Evolutionary conservation across 805 yeast species (phyloP), one percentile per base, ranked within the genome.

Genomic region (Dipodascus geniculatus): DNA sequence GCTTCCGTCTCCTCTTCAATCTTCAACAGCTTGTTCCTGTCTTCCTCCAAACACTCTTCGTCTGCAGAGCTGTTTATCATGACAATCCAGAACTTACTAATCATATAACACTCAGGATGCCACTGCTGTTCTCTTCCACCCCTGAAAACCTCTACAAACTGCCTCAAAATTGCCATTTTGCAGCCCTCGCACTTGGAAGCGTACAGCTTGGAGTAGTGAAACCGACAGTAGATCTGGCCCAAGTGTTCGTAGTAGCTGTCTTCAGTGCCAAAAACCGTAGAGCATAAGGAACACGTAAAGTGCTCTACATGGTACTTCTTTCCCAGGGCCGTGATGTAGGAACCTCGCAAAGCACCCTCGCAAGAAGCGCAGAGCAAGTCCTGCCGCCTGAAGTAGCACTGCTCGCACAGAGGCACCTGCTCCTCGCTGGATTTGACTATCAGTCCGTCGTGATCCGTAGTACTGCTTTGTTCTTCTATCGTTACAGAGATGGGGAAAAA

Each of bases 41-140:
- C 49, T 52, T 48, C 48, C 17, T 48, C 42, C 19, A 23, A 28
- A 2, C 35, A 48, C 22, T 51, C 60, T 17, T 54, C 54, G 6
- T 53, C 54, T 8, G 54, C 52, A 11, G 57, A 49, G 1, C 54
- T 54, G 14, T 56, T 51, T 22, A 93, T 73, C 54, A 82, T 78
- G 20, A 90, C 95, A 65, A 88, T 89, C 99, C 99, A 93, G 63
- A 88, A 90, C 68, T 90, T 90, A 72, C 86, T 90, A 50, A 93
- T 95, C 89, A 95, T 95, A 65, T 89, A 93, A 72, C 99, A 93
- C 66, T 95, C 98, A 1, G 97, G 98, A 69, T 93, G 99, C 99
- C 99, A 93, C 65, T 88, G 95, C 67, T 90, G 96, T 55, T 86
- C 84, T 60, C 83, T 78, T 22, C 96, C 96, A 51, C 96, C 96